phyloP scores from a whole-genome alignment of 2,329 filamentous ascomycete genomes.

The Fusarium miscanthi region DNA sequence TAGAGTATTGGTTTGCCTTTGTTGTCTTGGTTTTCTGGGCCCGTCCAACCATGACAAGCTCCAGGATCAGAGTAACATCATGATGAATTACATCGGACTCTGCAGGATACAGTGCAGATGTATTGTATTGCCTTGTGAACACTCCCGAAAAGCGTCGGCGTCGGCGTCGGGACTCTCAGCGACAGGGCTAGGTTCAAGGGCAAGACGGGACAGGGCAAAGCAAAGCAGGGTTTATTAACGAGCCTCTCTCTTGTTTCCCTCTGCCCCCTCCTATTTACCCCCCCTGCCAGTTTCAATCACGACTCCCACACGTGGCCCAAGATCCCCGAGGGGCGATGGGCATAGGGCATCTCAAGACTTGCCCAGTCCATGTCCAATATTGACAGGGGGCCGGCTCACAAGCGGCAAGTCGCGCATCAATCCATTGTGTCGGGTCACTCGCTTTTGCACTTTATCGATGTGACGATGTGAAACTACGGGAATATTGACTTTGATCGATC shows the following conservation, averaged over 20 bases:
- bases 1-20: slow-evolving; percentile 12
- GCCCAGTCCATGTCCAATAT: slow-evolving; percentile 8
- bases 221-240: slow-evolving; percentile 5
- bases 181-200: slow-evolving; percentile 1
- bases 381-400: slow-evolving; percentile 32
- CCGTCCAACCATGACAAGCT: slow-evolving; percentile 26
- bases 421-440: slow-evolving; percentile 46
- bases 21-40: slow-evolving; percentile 5
- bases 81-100: slow-evolving; percentile 17
- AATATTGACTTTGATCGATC: slow-evolving; percentile 4
- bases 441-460: slow-evolving; percentile 17
- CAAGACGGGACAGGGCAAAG: background rate
- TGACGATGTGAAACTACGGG: slow-evolving; percentile 32
- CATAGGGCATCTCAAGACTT: slow-evolving; percentile 26
- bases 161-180: slow-evolving; percentile 7
- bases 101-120: background rate
- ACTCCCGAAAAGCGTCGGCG: slow-evolving; percentile 22
- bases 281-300: slow-evolving; percentile 20
- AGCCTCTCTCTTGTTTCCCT: slow-evolving; percentile 1
- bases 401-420: slow-evolving; percentile 47
- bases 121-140: background rate
- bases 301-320: slow-evolving; percentile 42
- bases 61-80: slow-evolving; percentile 33
- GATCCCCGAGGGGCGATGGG: slow-evolving; percentile 20
- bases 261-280: background rate